Base-by-base conservation (phyloP, 768 basidiomycete species). In the Mrakia hoshinonis region DNA sequence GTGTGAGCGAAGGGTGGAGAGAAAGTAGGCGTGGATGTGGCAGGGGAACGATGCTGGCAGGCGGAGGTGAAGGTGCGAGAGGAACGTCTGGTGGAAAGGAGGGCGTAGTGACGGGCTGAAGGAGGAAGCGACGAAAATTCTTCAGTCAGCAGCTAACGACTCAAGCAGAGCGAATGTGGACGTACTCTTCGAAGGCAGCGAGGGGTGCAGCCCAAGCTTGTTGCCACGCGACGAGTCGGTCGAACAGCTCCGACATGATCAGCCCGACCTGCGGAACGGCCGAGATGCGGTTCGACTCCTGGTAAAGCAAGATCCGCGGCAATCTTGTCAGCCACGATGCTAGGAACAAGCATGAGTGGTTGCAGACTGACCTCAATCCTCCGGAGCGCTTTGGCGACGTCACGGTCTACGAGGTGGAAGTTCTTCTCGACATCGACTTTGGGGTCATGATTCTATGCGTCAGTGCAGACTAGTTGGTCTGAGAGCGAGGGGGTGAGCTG, bases 51-150 rank as follows among this genome's bases (percentile, higher is more conserved):
- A 81, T 0, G 86, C 80, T 3, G 91, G 89, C 3, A 92, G 84
- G 38, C 82, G 79, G 51, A 89, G 87, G 77, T 89, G 89, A 15
- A 92, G 80, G 60, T 86, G 85, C 1, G 88, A 89, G 76, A 89
- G 88, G 76, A 91, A 92, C 47, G 83, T 81, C 43, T 22, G 73
- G 63, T 61, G 63, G 72, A 75, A 76, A 72, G 29, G 47, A 29
- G 52, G 73, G 48, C 66, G 51, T 5, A 58, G 62, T 46, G 47
- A 49, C 43, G 15, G 64, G 31, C 68, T 26, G 64, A n/a, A 54
- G 24, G 43, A 47, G 73, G 18, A 47, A 54, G 60, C 39, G 18
- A 36, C 3, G n/a, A n/a, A n/a, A n/a, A n/a, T n/a, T n/a, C n/a
- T 3, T 15, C 51, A 24, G 46, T n/a, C 22, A 20, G 22, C 0